phyloP scores from a whole-genome alignment of 202 grass and related monocot genomes.

The Brachypodium distachyon region DNA sequence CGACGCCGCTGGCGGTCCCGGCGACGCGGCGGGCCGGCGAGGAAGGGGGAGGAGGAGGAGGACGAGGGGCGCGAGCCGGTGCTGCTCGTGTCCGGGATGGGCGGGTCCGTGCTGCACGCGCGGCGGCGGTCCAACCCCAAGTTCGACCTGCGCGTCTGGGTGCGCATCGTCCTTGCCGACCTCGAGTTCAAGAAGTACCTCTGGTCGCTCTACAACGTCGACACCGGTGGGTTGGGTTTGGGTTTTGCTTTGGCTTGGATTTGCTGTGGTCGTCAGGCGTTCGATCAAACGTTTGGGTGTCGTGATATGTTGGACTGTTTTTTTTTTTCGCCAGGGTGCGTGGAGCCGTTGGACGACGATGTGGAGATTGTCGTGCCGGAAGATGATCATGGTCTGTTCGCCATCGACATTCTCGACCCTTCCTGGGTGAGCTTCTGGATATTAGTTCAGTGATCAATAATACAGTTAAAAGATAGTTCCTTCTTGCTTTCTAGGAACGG shows the following conservation, averaged over 20 bases:
- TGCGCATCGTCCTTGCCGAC: slow-evolving; percentile 80
- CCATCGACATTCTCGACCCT: slow-evolving; percentile 93
- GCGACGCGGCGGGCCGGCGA: background rate
- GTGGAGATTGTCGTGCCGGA: slow-evolving; percentile 86
- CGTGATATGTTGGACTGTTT: background rate
- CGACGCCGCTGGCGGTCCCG: background rate
- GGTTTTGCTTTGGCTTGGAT: background rate
- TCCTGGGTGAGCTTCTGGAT: slow-evolving; percentile 50
- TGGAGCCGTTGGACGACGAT: slow-evolving; percentile 65
- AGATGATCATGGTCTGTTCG: slow-evolving; percentile 74
- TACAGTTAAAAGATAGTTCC: background rate
- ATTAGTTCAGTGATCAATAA: background rate
- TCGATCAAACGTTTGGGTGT: background rate
- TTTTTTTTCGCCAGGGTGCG: slow-evolving; percentile 38
- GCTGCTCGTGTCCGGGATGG: slow-evolving; percentile 94
- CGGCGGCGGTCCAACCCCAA: slow-evolving; percentile 48
- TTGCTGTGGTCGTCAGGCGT: background rate
- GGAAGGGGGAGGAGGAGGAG: background rate
- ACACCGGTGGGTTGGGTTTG: slow-evolving; percentile 55
- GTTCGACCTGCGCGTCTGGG: slow-evolving; percentile 61
- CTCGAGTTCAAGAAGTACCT: slow-evolving; percentile 90
- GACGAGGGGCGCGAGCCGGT: slow-evolving; percentile 43
- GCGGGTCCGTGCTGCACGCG: slow-evolving; percentile 77
- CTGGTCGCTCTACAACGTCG: slow-evolving; percentile 72
- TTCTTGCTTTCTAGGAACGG: slow-evolving; percentile 7